Evolutionary conservation across 2,329 filamentous ascomycete species (phyloP).

Genomic region (Tolypocladium ophioglossoides): DNA sequence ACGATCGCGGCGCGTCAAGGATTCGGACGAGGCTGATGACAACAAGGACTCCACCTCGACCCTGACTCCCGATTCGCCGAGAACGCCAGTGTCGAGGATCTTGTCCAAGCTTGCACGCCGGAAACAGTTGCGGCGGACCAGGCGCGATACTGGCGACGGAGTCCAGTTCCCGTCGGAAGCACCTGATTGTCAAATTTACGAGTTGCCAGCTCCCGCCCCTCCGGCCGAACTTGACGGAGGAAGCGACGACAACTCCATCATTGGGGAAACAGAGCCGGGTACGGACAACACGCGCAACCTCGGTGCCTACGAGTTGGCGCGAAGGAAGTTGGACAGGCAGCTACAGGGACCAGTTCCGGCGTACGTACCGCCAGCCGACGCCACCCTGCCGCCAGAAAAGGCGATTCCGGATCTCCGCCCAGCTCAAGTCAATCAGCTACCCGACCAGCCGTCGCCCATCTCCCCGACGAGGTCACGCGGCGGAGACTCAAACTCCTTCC

Average conservation of each 20-base stretch:
- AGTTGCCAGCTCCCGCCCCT: constrained; percentile 34
- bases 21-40: constrained; percentile 16
- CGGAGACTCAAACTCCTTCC: constrained; percentile 22
- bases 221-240: constrained; percentile 39
- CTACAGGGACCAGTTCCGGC: constrained; percentile 38
- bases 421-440: constrained; percentile 6
- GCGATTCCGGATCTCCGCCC: constrained; percentile 7
- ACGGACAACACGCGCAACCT: constrained; percentile 27
- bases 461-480: constrained; percentile 11
- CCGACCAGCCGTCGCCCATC: constrained; percentile 5
- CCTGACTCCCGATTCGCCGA: constrained; percentile 15
- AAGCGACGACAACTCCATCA: constrained; percentile 22
- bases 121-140: constrained; percentile 18
- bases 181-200: constrained; percentile 38
- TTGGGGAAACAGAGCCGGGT: constrained; percentile 29
- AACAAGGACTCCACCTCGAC: constrained; percentile 26
- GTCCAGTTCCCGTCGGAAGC: constrained; percentile 19
- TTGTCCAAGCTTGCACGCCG: constrained; percentile 31
- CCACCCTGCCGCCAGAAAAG: constrained; percentile 19
- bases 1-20: constrained; percentile 13
- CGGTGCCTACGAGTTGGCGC: constrained; percentile 39
- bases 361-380: constrained; percentile 31
- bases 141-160: constrained; percentile 10
- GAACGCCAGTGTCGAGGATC: constrained; percentile 13
- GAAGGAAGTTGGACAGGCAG: constrained; percentile 39